Percentiles rank a stretch among this genome's conserved stretches.
phyloP scores from a whole-genome alignment of 78 protist species.

The Dictyostelium intermedium region DNA sequence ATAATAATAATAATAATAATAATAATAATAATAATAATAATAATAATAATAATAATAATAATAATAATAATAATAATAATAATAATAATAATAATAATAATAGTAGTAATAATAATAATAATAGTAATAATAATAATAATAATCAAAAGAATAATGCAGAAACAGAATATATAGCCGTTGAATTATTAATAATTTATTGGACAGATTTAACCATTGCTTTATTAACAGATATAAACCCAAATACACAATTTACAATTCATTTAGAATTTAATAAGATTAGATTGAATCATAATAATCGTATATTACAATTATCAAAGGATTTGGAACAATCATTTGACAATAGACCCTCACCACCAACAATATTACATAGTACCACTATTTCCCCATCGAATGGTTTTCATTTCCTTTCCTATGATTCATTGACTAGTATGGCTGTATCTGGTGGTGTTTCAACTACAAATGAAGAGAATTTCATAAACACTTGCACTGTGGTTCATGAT shows the following conservation, averaged over 20 bases:
- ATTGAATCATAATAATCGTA: slow-evolving; percentile 7
- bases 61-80: not conserved
- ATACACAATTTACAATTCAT: not conserved
- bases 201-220: slow-evolving; percentile 27
- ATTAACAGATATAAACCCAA: not conserved
- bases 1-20: not conserved
- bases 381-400: slow-evolving; percentile 40
- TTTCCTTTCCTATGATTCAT: slow-evolving; percentile 13
- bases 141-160: not conserved
- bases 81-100: not conserved
- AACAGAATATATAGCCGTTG: not conserved
- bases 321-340: not conserved
- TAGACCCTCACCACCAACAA: slow-evolving; percentile 9
- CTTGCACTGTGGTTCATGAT: slow-evolving; percentile 45
- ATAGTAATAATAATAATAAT: not conserved
- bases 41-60: not conserved
- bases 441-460: slow-evolving; percentile 40
- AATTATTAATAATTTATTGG: slow-evolving; percentile 11
- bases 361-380: slow-evolving; percentile 12
- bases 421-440: slow-evolving; percentile 21
- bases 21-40: not conserved
- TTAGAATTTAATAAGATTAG: slow-evolving; percentile 50
- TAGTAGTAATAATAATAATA: not conserved
- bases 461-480: slow-evolving; percentile 26
- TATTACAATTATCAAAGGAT: not conserved